Conservation (phyloP, 2,329 filamentous ascomycete genomes). For the Ploettnerulaceae sp. region DNA sequence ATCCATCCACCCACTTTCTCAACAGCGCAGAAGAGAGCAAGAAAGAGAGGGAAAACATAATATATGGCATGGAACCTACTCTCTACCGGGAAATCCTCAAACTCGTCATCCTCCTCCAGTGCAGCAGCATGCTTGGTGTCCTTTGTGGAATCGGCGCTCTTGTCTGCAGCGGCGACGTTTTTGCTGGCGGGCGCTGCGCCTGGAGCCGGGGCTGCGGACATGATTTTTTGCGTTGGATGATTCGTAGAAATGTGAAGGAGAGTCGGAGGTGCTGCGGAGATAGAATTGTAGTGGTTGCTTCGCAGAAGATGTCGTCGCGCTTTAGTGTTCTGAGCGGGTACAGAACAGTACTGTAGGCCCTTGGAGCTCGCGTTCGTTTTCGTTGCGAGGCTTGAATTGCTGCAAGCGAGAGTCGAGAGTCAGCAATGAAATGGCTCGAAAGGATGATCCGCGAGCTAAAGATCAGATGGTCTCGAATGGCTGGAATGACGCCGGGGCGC, state of each 20-base stretch:
- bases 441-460: no score
- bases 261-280: not conserved
- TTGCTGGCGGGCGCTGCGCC: conserved; percentile 24
- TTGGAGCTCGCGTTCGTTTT: not conserved
- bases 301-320: not conserved
- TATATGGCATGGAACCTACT: conserved; percentile 49
- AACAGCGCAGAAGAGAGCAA: not conserved
- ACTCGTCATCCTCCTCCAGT: conserved; percentile 96
- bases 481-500: no score
- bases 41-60: no score
- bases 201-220: conserved; percentile 33
- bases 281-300: not conserved
- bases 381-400: no score
- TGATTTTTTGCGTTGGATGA: no score
- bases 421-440: no score
- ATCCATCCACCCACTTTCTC: not conserved
- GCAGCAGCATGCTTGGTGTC: conserved; percentile 47
- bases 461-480: no score
- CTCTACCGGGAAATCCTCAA: conserved; percentile 97
- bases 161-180: conserved; percentile 25
- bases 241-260: not conserved
- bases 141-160: conserved; percentile 34
- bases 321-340: no score
- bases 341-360: not conserved
- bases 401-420: no score